phyloP scores from a whole-genome alignment of 805 yeast genomes.

The Myxozyma mucilagina region DNA sequence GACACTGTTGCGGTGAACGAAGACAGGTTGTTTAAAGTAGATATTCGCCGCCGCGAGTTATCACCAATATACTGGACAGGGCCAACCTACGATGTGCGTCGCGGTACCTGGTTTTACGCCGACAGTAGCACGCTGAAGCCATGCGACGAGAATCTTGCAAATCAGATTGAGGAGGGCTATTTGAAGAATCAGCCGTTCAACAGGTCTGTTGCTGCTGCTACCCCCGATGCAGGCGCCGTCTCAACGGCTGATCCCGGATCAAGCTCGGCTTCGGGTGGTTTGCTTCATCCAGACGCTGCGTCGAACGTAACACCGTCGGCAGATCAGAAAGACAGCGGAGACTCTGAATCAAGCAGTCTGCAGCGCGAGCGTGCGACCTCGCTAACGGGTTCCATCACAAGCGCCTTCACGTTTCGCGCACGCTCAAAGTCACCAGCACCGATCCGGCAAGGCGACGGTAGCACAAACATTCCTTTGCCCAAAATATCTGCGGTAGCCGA shows the following conservation, averaged over 20 bases:
- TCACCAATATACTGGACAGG: constrained; percentile 87
- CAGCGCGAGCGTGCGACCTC: constrained; percentile 15
- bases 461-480: not conserved
- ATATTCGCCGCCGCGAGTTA: constrained; percentile 55
- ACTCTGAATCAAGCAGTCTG: not conserved
- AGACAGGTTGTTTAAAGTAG: constrained; percentile 75
- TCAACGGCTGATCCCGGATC: not conserved
- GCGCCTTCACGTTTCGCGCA: constrained; percentile 22
- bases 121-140: constrained; percentile 49
- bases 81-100: constrained; percentile 73
- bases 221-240: not conserved
- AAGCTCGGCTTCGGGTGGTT: not conserved
- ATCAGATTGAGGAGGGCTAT: constrained; percentile 61
- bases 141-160: constrained; percentile 50
- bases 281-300: not conserved
- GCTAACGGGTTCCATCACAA: constrained; percentile 24
- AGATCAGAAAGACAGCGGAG: not conserved
- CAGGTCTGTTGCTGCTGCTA: constrained; percentile 1
- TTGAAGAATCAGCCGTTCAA: constrained; percentile 43
- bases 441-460: not conserved
- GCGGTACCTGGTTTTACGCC: constrained; percentile 80
- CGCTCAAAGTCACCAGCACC: constrained; percentile 17
- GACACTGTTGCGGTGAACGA: constrained; percentile 65
- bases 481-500: not conserved
- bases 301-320: not conserved